Percentiles rank a stretch among this genome's conserved stretches.
phyloP scores from a whole-genome alignment of 148 eudicot genomes.

The Pharnaceum exiguum region DNA sequence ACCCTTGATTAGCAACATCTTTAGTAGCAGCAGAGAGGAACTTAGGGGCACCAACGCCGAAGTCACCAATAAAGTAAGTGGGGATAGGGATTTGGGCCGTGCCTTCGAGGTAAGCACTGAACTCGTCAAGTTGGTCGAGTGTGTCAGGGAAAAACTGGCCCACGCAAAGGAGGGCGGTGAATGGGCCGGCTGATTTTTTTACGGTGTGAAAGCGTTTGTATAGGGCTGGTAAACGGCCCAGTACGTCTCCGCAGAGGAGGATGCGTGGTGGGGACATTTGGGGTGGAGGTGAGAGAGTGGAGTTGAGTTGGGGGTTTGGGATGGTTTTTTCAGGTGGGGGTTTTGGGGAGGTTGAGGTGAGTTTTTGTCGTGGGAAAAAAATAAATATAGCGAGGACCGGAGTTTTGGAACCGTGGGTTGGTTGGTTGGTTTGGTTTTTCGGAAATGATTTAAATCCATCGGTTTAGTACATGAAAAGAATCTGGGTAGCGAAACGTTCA shows the following conservation, averaged over 20 bases:
- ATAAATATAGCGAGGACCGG: no score
- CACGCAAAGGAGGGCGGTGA: constrained; percentile 82
- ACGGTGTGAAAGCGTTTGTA: constrained; percentile 83
- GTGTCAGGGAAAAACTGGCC: constrained; percentile 94
- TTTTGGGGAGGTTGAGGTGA: no score
- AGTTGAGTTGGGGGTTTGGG: neutral
- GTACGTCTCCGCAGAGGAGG: constrained; percentile 79
- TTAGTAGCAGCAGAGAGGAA: constrained; percentile 49
- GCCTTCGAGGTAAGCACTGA: constrained; percentile 68
- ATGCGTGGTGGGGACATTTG: constrained; percentile 70
- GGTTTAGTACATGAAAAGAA: no score
- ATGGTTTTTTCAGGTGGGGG: neutral
- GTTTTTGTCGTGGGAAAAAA: neutral
- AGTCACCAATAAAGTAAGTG: constrained; percentile 85
- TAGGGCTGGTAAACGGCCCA: constrained; percentile 82
- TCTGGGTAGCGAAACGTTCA: no score
- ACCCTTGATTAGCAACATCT: constrained; percentile 60
- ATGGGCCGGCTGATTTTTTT: constrained; percentile 93
- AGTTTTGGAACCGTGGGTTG: no score
- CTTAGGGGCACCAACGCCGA: constrained; percentile 62
- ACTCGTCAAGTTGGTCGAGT: constrained; percentile 54
- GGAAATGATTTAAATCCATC: neutral
- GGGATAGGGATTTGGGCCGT: constrained; percentile 60
- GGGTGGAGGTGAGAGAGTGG: neutral
- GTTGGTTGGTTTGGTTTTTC: no score